Percentiles rank a stretch among this genome's conserved stretches.
These are phyloP conservation scores for Xylaria sp. DNA, from an alignment of 2,329 filamentous ascomycete genomes.

Conservation along the genomic window DNA sequence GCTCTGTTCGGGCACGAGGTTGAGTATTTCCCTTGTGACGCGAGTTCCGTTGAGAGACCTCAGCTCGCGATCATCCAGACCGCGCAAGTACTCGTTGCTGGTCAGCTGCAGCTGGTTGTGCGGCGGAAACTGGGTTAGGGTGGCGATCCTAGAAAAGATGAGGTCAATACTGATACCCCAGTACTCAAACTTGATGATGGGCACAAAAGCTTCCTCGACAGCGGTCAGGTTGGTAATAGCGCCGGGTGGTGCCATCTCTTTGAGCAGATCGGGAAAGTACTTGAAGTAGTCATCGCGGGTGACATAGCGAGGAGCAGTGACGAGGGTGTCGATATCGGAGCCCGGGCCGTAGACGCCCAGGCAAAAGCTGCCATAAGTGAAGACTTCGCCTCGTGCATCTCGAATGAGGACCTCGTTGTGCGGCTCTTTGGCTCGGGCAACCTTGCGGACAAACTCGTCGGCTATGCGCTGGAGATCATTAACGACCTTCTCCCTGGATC, in stretches of 20 bases:
- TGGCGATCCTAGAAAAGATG: slow-evolving; percentile 82
- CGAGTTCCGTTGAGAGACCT: slow-evolving; percentile 93
- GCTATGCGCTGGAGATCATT: slow-evolving; percentile 81
- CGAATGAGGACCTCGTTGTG: slow-evolving; percentile 82
- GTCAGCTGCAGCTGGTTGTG: slow-evolving; percentile 78
- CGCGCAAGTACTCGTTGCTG: slow-evolving; percentile 85
- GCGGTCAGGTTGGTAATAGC: slow-evolving; percentile 85
- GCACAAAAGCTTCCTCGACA: slow-evolving; percentile 91
- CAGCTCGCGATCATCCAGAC: slow-evolving; percentile 86
- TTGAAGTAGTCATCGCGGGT: slow-evolving; percentile 91
- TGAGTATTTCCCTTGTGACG: slow-evolving; percentile 91
- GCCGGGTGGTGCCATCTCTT: slow-evolving; percentile 79
- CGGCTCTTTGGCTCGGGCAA: slow-evolving; percentile 76
- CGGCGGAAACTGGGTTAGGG: slow-evolving; percentile 74
- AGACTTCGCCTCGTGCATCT: slow-evolving; percentile 89
- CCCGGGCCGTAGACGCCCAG: slow-evolving; percentile 94
- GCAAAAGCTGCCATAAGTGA: slow-evolving; percentile 95
- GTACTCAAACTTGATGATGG: slow-evolving; percentile 97
- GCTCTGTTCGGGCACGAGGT: slow-evolving; percentile 86
- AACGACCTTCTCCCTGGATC: slow-evolving; percentile 76
- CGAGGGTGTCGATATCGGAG: slow-evolving; percentile 96
- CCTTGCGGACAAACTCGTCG: slow-evolving; percentile 85
- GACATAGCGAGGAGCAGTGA: slow-evolving; percentile 91
- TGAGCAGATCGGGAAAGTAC: slow-evolving; percentile 82
- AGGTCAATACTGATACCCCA: slow-evolving; percentile 93